phyloP scores from a whole-genome alignment of 805 yeast genomes.

The Schwanniomyces pseudopolymorphus region DNA sequence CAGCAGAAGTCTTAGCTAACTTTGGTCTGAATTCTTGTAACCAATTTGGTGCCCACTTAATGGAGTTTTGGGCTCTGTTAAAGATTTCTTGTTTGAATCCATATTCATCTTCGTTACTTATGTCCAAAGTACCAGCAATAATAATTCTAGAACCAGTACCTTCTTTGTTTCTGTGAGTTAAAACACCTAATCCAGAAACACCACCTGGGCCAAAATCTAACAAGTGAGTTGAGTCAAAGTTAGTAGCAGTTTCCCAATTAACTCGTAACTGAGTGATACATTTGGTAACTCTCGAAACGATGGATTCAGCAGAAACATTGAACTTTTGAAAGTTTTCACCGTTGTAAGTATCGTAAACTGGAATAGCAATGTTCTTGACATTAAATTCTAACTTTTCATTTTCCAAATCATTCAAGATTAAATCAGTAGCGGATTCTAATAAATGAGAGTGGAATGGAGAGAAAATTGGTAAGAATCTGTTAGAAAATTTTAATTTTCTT shows the following conservation, averaged over 20 bases:
- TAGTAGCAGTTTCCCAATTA: slow-evolving; percentile 90
- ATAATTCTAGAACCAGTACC: slow-evolving; percentile 97
- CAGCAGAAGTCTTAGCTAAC: slow-evolving; percentile 68
- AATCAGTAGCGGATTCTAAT: slow-evolving; percentile 66
- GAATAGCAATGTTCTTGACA: slow-evolving; percentile 62
- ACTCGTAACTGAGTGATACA: slow-evolving; percentile 89
- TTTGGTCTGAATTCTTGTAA: slow-evolving; percentile 82
- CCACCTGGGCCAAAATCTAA: slow-evolving; percentile 99
- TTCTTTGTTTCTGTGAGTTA: slow-evolving; percentile 96
- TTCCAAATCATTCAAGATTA: slow-evolving; percentile 63
- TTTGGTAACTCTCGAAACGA: slow-evolving; percentile 69
- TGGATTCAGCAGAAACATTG: slow-evolving; percentile 40
- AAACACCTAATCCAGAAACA: slow-evolving; percentile 90
- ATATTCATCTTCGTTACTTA: slow-evolving; percentile 70
- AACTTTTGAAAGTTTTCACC: slow-evolving; percentile 73
- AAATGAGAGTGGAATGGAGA: slow-evolving; percentile 97
- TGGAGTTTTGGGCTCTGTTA: slow-evolving; percentile 60
- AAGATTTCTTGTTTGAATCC: slow-evolving; percentile 96
- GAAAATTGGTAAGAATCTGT: slow-evolving; percentile 90
- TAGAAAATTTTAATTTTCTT: slow-evolving; percentile 90
- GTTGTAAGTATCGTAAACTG: slow-evolving; percentile 86
- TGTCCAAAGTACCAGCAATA: slow-evolving; percentile 87
- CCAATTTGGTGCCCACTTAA: slow-evolving; percentile 91
- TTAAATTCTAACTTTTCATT: slow-evolving; percentile 57
- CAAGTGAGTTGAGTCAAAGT: slow-evolving; percentile 80